phyloP scores from a whole-genome alignment of 2,329 filamentous ascomycete species.

The Elsinoe arachidis region DNA sequence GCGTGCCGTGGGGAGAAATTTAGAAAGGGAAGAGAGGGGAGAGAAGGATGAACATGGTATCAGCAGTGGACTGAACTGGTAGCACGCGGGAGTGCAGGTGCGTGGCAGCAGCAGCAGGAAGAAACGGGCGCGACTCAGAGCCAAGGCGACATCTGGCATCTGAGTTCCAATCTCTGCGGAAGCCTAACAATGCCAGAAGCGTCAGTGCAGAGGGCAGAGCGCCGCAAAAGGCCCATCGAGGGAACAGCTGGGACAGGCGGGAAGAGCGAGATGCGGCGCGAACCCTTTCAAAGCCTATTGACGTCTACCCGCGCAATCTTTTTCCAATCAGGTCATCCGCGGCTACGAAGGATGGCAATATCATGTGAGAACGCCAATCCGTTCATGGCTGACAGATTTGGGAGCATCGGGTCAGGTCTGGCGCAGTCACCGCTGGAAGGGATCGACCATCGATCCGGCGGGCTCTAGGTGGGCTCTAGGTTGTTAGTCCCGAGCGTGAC shows the following conservation, averaged over 20 bases:
- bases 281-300: neutral
- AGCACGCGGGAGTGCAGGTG: conserved; percentile 6
- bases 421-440: neutral
- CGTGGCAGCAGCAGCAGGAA: conserved; percentile 12
- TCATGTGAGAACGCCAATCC: conserved; percentile 1
- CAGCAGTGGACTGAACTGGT: conserved; percentile 1
- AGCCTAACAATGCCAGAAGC: neutral
- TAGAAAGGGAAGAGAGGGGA: conserved; percentile 9
- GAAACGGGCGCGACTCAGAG: conserved; percentile 10
- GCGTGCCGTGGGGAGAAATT: conserved; percentile 6
- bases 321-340: neutral
- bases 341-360: neutral
- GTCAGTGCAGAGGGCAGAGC: conserved; percentile 5
- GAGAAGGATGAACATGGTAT: conserved; percentile 4
- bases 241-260: neutral
- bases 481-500: conserved; percentile 8
- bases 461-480: neutral
- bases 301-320: neutral
- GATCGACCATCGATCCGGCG: neutral
- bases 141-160: conserved; percentile 12
- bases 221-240: neutral
- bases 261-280: conserved; percentile 10
- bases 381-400: neutral
- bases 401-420: conserved; percentile 7
- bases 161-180: neutral